Base-by-base conservation (phyloP, 495 filamentous ascomycete species). In the Hamigera avellanea region DNA sequence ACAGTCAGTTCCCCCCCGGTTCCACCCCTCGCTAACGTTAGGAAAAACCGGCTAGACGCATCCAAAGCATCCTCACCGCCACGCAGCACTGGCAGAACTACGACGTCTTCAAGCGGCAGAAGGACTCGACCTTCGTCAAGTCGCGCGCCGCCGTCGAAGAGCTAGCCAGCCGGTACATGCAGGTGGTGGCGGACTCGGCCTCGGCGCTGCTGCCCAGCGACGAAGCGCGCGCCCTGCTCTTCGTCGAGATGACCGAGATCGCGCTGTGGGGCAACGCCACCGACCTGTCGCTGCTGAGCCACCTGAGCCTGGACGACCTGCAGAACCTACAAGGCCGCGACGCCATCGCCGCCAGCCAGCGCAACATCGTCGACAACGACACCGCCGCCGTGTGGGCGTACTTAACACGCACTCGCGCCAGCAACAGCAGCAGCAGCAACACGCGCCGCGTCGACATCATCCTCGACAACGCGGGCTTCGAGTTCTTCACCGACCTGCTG, bases 261-360 rank as follows among this genome's bases (percentile, higher is more conserved):
- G 88, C 85, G 50, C 70, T 91, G 19, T 93, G 86, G 86, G 86
- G 86, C 13, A 91, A 93, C 52, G 86, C 86, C 6, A 93, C 85
- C 2, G 86, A 93, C 46, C 67, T 91, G 14, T 86, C 81, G 4
- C 75, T 93, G 23, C 67, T 93, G 15, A 88, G 83, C 0, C 78
- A 70, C 46, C 68, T 91, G 30, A 78, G 79, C 0, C 88, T 88
- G 53, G 82, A 86, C 37, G 86, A 89, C 45, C 83, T 93, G 39
- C 86, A 91, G 57, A 83, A 84, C 49, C 68, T 93, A 8, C 85
- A 93, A 54, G 85, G 83, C 0, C 73, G 78, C 2, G 72, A 82
- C 35, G 82, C 83, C 6, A 67, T 84, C 34, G 83, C 83, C 47
- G 66, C 62, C 0, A 70, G 79, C 6, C 82, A 88, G 61, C 69